Percentiles rank a stretch among this genome's conserved stretches.
Evolutionary conservation across 768 basidiomycete genomes (phyloP).

Genomic region (Collybia mongolica): DNA sequence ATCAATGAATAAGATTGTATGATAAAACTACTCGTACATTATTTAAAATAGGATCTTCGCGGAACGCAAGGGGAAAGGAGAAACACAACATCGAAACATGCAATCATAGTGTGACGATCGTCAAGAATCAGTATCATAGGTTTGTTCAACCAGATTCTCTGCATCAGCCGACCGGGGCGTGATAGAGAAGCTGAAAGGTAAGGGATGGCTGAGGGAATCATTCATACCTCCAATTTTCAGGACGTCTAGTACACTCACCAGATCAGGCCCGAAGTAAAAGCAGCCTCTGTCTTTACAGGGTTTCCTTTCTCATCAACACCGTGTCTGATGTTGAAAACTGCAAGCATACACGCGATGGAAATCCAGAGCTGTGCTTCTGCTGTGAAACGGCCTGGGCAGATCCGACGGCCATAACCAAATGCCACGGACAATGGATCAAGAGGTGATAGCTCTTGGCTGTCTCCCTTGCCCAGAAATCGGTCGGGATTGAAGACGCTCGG

Average conservation of each 20-base stretch:
- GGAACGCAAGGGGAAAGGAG: conserved; percentile 21
- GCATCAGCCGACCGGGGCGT: conserved; percentile 27
- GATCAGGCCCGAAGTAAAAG: conserved; percentile 43
- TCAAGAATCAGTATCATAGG: conserved; percentile 9
- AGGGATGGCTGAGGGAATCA: conserved; percentile 25
- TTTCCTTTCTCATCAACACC: conserved; percentile 33
- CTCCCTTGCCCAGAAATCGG: conserved; percentile 34
- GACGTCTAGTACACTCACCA: conserved; percentile 27
- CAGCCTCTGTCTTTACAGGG: conserved; percentile 26
- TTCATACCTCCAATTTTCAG: not conserved
- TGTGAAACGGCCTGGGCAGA: conserved; percentile 48
- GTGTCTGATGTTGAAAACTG: conserved; percentile 37
- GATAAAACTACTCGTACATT: too few species aligned
- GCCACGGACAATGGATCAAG: conserved; percentile 32
- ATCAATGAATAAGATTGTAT: too few species aligned
- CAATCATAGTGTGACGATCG: not conserved
- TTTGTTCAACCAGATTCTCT: conserved; percentile 28
- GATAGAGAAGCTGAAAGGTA: conserved; percentile 31
- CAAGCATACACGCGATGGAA: conserved; percentile 41
- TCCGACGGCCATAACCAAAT: conserved; percentile 43
- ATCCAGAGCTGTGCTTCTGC: conserved; percentile 46
- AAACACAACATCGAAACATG: conserved; percentile 15
- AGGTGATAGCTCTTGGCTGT: conserved; percentile 27
- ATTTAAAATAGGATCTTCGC: too few species aligned
- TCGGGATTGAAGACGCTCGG: conserved; percentile 50